phyloP scores from a whole-genome alignment of 139 green algal species.

The Zygnema circumcarinatum region DNA sequence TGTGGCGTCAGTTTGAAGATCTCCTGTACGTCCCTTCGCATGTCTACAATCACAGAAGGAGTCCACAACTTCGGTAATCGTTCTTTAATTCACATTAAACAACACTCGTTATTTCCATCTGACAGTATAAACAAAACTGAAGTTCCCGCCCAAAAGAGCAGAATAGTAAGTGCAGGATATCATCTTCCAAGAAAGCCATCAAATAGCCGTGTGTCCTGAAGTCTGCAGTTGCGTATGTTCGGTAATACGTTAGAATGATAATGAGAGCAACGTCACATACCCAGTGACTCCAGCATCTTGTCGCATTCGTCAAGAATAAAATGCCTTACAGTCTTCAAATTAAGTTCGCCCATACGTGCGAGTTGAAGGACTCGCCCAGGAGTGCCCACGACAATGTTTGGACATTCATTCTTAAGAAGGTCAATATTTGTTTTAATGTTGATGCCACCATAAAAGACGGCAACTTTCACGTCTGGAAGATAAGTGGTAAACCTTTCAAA shows the following conservation, averaged over 20 bases:
- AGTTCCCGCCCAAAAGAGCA: too few relatives aligned
- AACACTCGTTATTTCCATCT: too few relatives aligned
- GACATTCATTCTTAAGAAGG: constrained; percentile 83
- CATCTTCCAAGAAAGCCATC: too few relatives aligned
- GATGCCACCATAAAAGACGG: constrained; percentile 95
- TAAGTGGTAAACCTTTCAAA: constrained; percentile 93
- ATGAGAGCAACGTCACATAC: constrained; percentile 37
- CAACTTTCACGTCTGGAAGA: constrained; percentile 85
- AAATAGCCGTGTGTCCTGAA: too few relatives aligned
- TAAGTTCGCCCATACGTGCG: constrained; percentile 78
- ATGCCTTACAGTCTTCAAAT: constrained; percentile 86
- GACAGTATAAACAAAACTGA: too few relatives aligned
- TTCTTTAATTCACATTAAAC: neutral
- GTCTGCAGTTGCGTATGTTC: neutral
- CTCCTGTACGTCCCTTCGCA: constrained; percentile 95
- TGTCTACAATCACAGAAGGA: constrained; percentile 74
- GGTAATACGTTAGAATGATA: too few relatives aligned
- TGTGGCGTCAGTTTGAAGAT: constrained; percentile 99
- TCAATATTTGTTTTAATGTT: constrained; percentile 84
- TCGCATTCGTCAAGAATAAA: constrained; percentile 99
- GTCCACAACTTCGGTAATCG: constrained; percentile 10
- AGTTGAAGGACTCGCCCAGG: constrained; percentile 89
- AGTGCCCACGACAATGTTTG: constrained; percentile 94
- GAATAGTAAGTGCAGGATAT: too few relatives aligned
- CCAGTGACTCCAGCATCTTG: constrained; percentile 94